Base-by-base conservation (phyloP, 2,329 filamentous ascomycete species). In the Rutstroemia sp. region DNA sequence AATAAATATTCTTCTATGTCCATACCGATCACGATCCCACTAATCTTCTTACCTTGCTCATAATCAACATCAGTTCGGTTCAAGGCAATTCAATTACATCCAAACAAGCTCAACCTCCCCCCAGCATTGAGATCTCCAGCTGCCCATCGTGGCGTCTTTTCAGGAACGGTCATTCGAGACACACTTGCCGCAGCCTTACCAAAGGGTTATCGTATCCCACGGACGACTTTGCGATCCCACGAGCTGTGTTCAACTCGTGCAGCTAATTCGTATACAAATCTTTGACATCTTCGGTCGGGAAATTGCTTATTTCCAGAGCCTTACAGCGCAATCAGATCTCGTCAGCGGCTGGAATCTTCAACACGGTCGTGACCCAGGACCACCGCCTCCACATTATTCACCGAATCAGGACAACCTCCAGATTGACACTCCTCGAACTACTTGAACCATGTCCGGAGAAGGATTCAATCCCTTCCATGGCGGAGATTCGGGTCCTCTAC, bases 391-490 rank as follows among this genome's bases (percentile, higher is more conserved):
- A 4, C 50, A 49, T 16, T 34, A 37, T 21, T 37, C 55, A 25
- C 41, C 39, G 25, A 21, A 19, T 3, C 49, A 56, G 10, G 30
- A 18, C 10, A 27, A 3, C 18, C 34, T 10, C 34, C 12, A 42
- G 34, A 27, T 18, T 50, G 45, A 12, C 47, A 25, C 5, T 9
- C 12, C 0, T 14, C 12, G 10, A 34, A 12, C 10, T 34, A 34
- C 30, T 14, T 12, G 30, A 34, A 14, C 4, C 30, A 61, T 65
- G 58, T 52, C 57, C 45, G 53, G 51, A 16, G 38, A 52, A 49
- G 65, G 65, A 23, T 66, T 57, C 54, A 69, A 69, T 59, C 50
- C 63, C 19, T 42, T 51, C 45, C 62, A 67, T 53, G 66, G 67
- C 21, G 62, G 56, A 34, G 67, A 68, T 18, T 51, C 42, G 1